Percentiles rank a stretch among this genome's conserved stretches.
Evolutionary conservation across 1,284 basidiomycete genomes (phyloP).

Genomic region (Puccinia polysora): DNA sequence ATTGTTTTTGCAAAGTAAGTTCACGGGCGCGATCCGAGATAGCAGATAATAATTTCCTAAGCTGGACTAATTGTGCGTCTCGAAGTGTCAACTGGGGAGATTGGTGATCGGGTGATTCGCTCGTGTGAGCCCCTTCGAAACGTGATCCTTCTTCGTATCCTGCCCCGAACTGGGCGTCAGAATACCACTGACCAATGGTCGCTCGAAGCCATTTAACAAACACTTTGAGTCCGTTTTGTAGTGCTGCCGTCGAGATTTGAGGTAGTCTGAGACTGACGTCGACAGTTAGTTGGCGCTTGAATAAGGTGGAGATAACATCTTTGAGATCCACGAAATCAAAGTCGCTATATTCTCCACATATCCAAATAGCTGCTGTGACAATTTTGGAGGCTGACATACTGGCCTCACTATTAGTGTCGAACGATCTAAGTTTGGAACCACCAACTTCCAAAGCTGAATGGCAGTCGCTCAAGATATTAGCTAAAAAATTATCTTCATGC

Average conservation of each 20-base stretch:
- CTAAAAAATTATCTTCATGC: conserved; percentile 68
- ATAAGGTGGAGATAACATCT: conserved; percentile 57
- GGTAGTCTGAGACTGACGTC: conserved; percentile 12
- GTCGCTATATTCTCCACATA: conserved; percentile 84
- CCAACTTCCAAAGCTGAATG: conserved; percentile 44
- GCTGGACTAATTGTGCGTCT: conserved; percentile 10
- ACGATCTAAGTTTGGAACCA: conserved; percentile 55
- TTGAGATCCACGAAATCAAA: conserved; percentile 48
- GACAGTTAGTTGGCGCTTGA: conserved; percentile 50
- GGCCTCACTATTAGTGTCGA: conserved; percentile 60
- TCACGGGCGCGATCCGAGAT: conserved; percentile 15
- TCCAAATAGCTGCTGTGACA: conserved; percentile 86
- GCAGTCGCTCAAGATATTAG: conserved; percentile 45
- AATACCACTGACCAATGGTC: conserved; percentile 15
- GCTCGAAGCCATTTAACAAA: conserved; percentile 43
- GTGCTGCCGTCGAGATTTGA: conserved; percentile 15
- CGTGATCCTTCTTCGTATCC: conserved; percentile 9
- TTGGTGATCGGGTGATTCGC: neutral
- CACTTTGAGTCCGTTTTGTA: conserved; percentile 44
- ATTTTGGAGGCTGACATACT: conserved; percentile 58
- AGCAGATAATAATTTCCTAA: conserved; percentile 21
- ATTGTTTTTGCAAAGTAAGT: neutral
- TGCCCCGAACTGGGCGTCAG: neutral
- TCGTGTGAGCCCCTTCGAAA: conserved; percentile 3
- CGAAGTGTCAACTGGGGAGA: neutral